Conservation (phyloP, 345 rosid species). For the Eutrema heterophyllum region DNA sequence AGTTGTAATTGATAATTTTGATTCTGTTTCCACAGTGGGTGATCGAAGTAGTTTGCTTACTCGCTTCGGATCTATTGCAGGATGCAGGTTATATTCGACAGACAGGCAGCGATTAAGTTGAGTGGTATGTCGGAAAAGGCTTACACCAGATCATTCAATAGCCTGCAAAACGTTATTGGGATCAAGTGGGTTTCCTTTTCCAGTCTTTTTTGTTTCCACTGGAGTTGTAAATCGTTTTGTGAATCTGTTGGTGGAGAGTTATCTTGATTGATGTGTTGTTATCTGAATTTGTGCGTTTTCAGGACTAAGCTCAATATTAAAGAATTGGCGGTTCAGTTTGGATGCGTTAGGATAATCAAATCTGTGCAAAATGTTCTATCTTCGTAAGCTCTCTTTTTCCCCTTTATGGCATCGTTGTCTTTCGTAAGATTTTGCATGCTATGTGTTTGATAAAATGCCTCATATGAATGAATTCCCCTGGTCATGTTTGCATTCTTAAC, state of each 20-base stretch:
- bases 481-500: neutral
- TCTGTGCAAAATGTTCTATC: slow-evolving; percentile 63
- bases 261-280: neutral
- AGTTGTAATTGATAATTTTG: neutral
- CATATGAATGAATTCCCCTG: neutral
- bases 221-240: neutral
- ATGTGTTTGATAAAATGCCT: slow-evolving; percentile 46
- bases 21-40: neutral
- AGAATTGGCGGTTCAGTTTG: slow-evolving; percentile 83
- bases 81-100: slow-evolving; percentile 64
- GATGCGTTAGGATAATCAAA: slow-evolving; percentile 83
- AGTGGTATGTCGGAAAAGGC: slow-evolving; percentile 96
- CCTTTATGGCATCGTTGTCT: neutral
- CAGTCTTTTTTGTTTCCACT: too few relatives aligned
- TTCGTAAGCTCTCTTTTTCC: slow-evolving; percentile 42
- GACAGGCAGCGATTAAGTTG: slow-evolving; percentile 58
- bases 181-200: slow-evolving; percentile 51
- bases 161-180: slow-evolving; percentile 68
- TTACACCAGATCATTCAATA: slow-evolving; percentile 74
- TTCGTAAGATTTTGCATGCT: neutral
- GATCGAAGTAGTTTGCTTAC: neutral
- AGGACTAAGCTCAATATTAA: slow-evolving; percentile 71
- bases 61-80: slow-evolving; percentile 27
- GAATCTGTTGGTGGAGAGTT: neutral
- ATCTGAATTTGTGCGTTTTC: neutral